phyloP scores from a whole-genome alignment of 345 rosid species.

The Dovyalis caffra region DNA sequence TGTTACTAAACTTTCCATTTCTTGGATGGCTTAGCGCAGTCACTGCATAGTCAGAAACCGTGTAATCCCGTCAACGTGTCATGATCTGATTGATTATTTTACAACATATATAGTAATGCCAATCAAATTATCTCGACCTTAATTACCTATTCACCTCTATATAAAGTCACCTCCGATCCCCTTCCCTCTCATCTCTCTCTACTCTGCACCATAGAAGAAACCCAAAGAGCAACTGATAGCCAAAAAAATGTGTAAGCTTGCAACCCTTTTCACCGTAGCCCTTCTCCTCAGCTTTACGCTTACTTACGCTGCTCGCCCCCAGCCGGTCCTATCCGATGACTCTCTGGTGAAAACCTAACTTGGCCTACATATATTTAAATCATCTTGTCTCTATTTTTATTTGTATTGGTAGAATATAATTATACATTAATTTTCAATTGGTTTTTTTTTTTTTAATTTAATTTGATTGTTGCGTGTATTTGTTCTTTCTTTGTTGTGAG shows the following conservation, averaged over 20 bases:
- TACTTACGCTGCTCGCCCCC: conserved; percentile 16
- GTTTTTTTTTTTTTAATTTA: neutral
- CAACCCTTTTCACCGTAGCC: conserved; percentile 19
- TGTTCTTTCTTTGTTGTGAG: neutral
- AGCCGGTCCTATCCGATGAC: neutral
- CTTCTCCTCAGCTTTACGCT: conserved; percentile 26
- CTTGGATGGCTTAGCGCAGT: neutral
- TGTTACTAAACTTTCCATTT: too few species aligned
- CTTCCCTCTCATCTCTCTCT: neutral
- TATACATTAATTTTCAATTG: neutral
- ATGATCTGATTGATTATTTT: neutral
- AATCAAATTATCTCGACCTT: neutral
- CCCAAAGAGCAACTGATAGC: neutral
- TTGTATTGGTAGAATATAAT: neutral
- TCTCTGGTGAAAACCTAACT: conserved; percentile 3
- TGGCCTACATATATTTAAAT: too few species aligned
- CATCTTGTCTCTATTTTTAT: neutral
- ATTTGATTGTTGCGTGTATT: neutral
- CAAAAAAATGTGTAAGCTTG: conserved; percentile 24
- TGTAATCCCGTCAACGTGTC: neutral
- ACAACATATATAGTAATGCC: neutral
- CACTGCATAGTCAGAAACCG: neutral
- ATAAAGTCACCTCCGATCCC: neutral
- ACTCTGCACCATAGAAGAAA: neutral
- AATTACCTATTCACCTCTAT: neutral